Evolutionary conservation across 202 grass and related monocot species (phyloP).

Genomic region (Panicum virgatum): DNA sequence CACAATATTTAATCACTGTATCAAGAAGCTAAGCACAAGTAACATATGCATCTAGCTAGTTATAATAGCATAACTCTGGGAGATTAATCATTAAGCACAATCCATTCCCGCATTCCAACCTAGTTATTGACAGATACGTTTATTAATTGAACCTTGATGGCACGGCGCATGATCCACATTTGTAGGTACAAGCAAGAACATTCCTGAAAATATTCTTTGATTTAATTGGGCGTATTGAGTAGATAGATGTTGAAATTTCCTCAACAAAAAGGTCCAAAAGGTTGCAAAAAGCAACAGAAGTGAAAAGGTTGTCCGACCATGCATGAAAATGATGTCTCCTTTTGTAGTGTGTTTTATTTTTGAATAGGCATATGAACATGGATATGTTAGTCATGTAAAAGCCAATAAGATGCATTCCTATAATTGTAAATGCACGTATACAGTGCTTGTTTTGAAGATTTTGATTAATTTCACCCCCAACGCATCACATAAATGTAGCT

Average conservation of each 20-base stretch:
- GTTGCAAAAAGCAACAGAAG: conserved; percentile 21
- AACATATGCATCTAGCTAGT: not conserved
- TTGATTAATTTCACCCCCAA: not conserved
- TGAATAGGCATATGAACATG: not conserved
- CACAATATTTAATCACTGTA: not conserved
- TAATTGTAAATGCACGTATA: not conserved
- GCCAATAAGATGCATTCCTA: not conserved
- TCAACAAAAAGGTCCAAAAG: conserved; percentile 18
- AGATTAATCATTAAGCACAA: not conserved
- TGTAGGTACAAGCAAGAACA: conserved; percentile 7
- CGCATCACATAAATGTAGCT: not conserved
- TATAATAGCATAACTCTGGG: not conserved
- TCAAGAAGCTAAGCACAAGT: not conserved
- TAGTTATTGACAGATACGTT: not conserved
- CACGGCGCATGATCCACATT: not conserved
- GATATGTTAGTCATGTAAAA: not conserved
- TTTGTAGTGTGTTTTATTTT: conserved; percentile 16
- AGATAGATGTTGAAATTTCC: conserved; percentile 43
- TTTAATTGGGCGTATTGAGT: not conserved
- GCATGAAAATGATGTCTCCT: conserved; percentile 36
- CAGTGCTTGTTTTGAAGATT: not conserved
- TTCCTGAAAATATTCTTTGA: conserved; percentile 28
- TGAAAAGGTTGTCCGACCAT: conserved; percentile 19
- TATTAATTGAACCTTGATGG: conserved; percentile 15
- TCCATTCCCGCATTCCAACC: not conserved